Evolutionary conservation across 1,284 basidiomycete genomes (phyloP).

Genomic region (Ganoderma sinense): DNA sequence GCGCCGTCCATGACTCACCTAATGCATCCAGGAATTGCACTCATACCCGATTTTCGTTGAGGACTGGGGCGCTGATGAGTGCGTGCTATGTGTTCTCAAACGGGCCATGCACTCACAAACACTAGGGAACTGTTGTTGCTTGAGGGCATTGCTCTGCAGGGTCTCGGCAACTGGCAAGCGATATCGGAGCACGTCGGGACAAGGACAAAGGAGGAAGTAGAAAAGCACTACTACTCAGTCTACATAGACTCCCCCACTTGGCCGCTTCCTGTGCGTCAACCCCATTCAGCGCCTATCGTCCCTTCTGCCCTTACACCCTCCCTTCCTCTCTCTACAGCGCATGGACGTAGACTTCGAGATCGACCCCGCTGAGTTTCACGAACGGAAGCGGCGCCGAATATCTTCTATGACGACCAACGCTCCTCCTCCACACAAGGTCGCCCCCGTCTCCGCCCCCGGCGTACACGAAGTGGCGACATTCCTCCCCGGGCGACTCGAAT

Average conservation of each 20-base stretch:
- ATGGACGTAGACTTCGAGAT: constrained; percentile 79
- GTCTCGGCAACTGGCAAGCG: constrained; percentile 97
- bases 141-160: constrained; percentile 90
- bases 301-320: constrained; percentile 6
- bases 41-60: constrained; percentile 95
- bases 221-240: constrained; percentile 86
- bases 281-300: constrained; percentile 20
- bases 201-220: constrained; percentile 93
- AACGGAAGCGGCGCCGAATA: constrained; percentile 87
- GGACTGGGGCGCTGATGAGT: constrained; percentile 99
- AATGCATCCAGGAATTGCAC: constrained; percentile 81
- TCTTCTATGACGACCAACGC: constrained; percentile 67
- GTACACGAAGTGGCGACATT: constrained; percentile 95
- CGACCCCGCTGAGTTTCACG: constrained; percentile 85
- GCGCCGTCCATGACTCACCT: constrained; percentile 78
- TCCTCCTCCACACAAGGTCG: constrained; percentile 68
- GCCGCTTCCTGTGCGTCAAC: constrained; percentile 75
- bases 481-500: constrained; percentile 96
- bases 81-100: constrained; percentile 36
- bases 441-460: constrained; percentile 92
- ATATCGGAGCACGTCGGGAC: constrained; percentile 97
- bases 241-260: constrained; percentile 84
- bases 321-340: constrained; percentile 45
- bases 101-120: neutral
- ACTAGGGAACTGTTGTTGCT: constrained; percentile 88